Percentiles rank a stretch among this genome's conserved stretches.
These are phyloP conservation scores for Phalaenopsis hybrid DNA, from an alignment of 116 monocot species.

Conservation along the genomic window DNA sequence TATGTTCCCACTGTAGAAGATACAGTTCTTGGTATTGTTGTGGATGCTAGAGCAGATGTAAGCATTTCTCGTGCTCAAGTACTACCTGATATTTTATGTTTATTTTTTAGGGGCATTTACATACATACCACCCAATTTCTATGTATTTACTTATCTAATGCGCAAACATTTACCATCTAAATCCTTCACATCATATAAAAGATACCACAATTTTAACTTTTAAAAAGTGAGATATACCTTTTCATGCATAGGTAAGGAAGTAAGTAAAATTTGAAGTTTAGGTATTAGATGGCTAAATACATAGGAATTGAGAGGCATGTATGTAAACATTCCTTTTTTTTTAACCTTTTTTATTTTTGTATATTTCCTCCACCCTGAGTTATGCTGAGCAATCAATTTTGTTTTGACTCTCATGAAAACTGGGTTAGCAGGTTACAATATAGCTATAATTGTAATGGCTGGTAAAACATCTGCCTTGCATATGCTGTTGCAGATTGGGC, in stretches of 20 bases:
- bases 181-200: too few relatives aligned
- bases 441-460: not conserved
- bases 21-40: constrained; percentile 88
- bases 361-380: not conserved
- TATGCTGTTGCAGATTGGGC: not conserved
- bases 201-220: too few relatives aligned
- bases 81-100: not conserved
- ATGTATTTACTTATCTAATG: too few relatives aligned
- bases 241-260: too few relatives aligned
- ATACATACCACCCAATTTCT: too few relatives aligned
- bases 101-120: not conserved
- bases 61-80: not conserved
- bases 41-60: constrained; percentile 83
- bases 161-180: too few relatives aligned
- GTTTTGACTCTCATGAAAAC: not conserved
- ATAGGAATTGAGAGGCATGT: too few relatives aligned
- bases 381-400: not conserved
- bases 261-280: too few relatives aligned
- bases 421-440: not conserved
- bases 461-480: not conserved
- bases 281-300: too few relatives aligned
- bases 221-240: too few relatives aligned
- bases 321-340: not conserved
- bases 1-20: constrained; percentile 69
- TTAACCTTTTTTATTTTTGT: not conserved